Percentiles rank a stretch among this genome's conserved stretches.
These are phyloP conservation scores for Vicia villosa DNA, from an alignment of 306 rosid genomes.

Conservation along the genomic window DNA sequence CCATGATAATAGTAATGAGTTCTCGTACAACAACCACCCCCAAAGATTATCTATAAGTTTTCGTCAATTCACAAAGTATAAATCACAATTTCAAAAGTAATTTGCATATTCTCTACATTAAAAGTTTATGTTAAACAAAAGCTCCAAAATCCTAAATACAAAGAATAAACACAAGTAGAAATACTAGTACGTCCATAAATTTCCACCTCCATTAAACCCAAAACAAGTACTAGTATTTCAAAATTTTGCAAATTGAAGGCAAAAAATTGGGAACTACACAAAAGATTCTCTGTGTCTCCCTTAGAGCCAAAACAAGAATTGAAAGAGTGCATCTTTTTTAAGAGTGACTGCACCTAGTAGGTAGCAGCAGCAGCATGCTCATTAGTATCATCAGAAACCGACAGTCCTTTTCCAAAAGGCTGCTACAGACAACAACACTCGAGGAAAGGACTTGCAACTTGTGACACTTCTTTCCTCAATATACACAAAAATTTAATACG, in stretches of 20 bases:
- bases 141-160: too few species aligned
- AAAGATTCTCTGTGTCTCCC: slow-evolving; percentile 39
- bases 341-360: slow-evolving; percentile 20
- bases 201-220: not conserved
- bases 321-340: slow-evolving; percentile 30
- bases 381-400: slow-evolving; percentile 33
- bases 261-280: slow-evolving; percentile 15
- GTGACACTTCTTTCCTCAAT: slow-evolving; percentile 31
- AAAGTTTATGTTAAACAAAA: too few species aligned
- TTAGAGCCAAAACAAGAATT: slow-evolving; percentile 17
- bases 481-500: slow-evolving; percentile 29
- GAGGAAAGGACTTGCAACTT: slow-evolving; percentile 22
- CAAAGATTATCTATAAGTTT: too few species aligned
- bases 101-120: too few species aligned
- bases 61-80: too few species aligned
- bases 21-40: too few species aligned
- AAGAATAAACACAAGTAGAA: too few species aligned
- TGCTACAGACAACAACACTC: slow-evolving; percentile 44
- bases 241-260: slow-evolving; percentile 17
- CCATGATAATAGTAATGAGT: too few species aligned
- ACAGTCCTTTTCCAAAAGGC: slow-evolving; percentile 39
- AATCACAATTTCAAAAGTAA: too few species aligned
- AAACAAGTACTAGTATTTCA: not conserved
- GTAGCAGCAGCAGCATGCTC: slow-evolving; percentile 41
- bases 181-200: too few species aligned